Percentiles rank a stretch among this genome's conserved stretches.
These are phyloP conservation scores for Euphrasia confusa DNA, from an alignment of 257 asterid genomes.

Conservation along the genomic window DNA sequence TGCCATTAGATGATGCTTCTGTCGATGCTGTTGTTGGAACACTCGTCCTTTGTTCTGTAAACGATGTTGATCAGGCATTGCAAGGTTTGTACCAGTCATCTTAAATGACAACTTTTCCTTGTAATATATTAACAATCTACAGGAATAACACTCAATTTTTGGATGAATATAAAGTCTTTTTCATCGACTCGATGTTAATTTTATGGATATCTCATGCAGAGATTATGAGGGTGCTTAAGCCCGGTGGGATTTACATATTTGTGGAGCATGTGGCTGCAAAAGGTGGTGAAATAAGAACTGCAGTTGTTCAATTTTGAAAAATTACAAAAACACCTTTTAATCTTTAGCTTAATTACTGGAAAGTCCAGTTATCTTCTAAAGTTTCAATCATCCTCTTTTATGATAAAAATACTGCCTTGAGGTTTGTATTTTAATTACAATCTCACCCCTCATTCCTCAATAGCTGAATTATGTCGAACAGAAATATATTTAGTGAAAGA, in stretches of 20 bases:
- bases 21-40: slow-evolving; percentile 89
- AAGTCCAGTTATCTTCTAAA: not conserved
- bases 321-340: not conserved
- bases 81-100: slow-evolving; percentile 39
- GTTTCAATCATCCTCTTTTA: no score
- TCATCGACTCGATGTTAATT: not conserved
- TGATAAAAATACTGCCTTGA: no score
- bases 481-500: no score
- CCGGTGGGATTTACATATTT: slow-evolving; percentile 79
- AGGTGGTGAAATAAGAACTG: slow-evolving; percentile 36
- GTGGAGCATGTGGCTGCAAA: slow-evolving; percentile 86
- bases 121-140: no score
- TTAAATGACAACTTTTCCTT: no score
- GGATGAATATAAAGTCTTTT: no score
- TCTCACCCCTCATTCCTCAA: no score
- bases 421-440: no score
- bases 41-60: slow-evolving; percentile 82
- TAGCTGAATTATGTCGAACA: no score
- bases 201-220: slow-evolving; percentile 35
- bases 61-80: slow-evolving; percentile 60
- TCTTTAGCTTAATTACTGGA: not conserved
- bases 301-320: not conserved
- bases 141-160: no score
- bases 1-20: slow-evolving; percentile 74
- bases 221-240: slow-evolving; percentile 82